Evolutionary conservation across 345 rosid species (phyloP).

Genomic region (Raphanus raphanistrum): DNA sequence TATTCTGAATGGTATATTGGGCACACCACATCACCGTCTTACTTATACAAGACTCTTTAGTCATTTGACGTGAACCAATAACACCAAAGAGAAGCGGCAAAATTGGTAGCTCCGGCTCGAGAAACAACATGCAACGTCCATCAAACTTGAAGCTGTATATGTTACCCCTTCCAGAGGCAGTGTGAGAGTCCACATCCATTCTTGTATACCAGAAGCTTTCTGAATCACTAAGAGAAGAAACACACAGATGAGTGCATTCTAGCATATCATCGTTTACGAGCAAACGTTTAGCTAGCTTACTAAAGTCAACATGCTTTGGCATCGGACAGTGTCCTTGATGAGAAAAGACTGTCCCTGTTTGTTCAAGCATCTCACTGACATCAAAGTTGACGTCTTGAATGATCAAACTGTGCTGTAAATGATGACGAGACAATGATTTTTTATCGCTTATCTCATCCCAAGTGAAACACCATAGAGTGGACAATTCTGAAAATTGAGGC

Average conservation of each 20-base stretch:
- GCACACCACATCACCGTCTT: neutral
- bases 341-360: neutral
- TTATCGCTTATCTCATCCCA: neutral
- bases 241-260: neutral
- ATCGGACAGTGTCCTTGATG: neutral
- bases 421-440: neutral
- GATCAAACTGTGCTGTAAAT: neutral
- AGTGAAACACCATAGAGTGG: neutral
- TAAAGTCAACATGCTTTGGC: neutral
- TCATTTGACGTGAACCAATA: neutral
- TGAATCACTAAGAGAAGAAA: neutral
- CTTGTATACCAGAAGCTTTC: neutral
- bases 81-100: neutral
- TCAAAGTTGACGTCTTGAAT: neutral
- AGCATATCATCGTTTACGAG: neutral
- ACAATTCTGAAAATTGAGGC: neutral
- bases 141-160: neutral
- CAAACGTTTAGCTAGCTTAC: neutral
- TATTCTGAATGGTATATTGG: neutral
- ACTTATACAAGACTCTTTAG: neutral
- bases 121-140: neutral
- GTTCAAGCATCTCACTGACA: neutral
- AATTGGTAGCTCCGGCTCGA: neutral
- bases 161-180: neutral
- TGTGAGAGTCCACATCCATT: neutral